Conservation (phyloP, 768 basidiomycete genomes). For the Polyporus arcularius region DNA sequence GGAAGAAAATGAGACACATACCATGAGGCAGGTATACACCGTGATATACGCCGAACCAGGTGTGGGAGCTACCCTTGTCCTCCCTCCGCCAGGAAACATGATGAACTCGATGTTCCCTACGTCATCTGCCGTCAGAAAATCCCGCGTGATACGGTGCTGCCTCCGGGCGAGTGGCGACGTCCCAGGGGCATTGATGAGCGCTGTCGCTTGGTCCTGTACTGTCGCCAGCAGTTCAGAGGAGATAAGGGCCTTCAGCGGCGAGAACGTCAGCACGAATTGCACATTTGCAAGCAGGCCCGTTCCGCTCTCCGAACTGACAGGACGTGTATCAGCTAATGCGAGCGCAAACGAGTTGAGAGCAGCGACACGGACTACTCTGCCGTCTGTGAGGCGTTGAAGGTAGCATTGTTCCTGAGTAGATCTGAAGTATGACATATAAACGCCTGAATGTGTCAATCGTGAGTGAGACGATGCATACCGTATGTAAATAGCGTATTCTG, state of each 20-base stretch:
- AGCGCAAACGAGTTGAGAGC: background rate
- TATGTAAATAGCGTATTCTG: background rate
- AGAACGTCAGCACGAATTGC: background rate
- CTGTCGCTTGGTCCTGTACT: background rate
- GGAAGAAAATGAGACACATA: background rate
- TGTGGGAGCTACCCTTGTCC: background rate
- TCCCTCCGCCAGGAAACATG: background rate
- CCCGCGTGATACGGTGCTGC: background rate
- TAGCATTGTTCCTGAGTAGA: constrained; percentile 2
- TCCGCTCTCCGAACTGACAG: background rate
- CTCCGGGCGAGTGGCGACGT: background rate
- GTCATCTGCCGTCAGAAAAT: background rate
- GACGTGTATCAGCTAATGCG: background rate
- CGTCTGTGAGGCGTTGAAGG: constrained; percentile 1
- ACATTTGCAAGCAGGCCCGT: background rate
- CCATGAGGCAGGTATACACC: background rate
- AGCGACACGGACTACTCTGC: constrained; percentile 1
- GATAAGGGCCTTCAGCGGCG: background rate
- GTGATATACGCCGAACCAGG: background rate
- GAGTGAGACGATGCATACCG: background rate
- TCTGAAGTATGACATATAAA: background rate
- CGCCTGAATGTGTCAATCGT: too few relatives aligned
- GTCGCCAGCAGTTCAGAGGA: background rate
- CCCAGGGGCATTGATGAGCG: background rate
- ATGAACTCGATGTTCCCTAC: background rate